Evolutionary conservation across 2,329 filamentous ascomycete genomes (phyloP).

Genomic region (Botrytis paeoniae): DNA sequence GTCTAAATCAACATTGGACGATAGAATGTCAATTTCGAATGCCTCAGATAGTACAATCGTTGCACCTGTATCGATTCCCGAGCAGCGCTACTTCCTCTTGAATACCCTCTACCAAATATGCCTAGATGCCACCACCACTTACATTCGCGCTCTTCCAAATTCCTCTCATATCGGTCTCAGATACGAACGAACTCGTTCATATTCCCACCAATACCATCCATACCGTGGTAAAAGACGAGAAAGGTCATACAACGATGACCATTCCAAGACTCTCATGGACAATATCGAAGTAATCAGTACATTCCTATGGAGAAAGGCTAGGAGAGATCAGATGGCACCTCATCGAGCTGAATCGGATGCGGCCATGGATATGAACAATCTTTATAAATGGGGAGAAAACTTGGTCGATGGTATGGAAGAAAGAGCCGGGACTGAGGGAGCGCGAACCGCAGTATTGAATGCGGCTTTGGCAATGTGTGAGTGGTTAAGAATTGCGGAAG

Average conservation of each 20-base stretch:
- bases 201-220: conserved; percentile 1
- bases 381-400: conserved; percentile 28
- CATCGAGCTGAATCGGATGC: conserved; percentile 26
- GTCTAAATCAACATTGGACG: background rate
- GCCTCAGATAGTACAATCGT: conserved; percentile 16
- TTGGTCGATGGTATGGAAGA: conserved; percentile 23
- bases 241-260: conserved; percentile 9
- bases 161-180: background rate
- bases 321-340: conserved; percentile 26
- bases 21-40: conserved; percentile 19
- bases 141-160: conserved; percentile 14
- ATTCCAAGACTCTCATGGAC: conserved; percentile 27
- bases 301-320: conserved; percentile 29
- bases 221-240: conserved; percentile 20
- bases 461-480: conserved; percentile 24
- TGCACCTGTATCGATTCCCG: conserved; percentile 14
- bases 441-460: conserved; percentile 13
- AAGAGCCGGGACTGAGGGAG: background rate
- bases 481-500: conserved; percentile 23
- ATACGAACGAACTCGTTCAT: conserved; percentile 2
- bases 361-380: conserved; percentile 24
- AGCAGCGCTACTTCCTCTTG: conserved; percentile 23
- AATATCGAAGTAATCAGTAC: conserved; percentile 28
- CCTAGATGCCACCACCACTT: conserved; percentile 23
- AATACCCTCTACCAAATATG: conserved; percentile 28